Conservation (phyloP, 1,284 basidiomycete species). For the Cerrena zonata region DNA sequence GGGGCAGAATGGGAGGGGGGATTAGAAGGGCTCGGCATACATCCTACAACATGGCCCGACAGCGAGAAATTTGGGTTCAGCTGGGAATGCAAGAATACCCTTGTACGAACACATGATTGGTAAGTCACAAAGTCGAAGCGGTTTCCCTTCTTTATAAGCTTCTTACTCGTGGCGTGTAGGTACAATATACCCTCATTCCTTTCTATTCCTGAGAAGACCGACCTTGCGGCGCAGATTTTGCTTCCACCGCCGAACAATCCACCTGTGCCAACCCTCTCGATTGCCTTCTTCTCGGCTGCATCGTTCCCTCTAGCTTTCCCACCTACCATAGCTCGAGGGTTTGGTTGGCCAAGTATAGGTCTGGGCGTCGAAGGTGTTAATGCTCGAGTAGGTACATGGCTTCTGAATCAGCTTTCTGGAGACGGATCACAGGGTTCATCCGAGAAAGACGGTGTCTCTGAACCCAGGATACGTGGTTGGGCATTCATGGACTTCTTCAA, state of each 20-base stretch:
- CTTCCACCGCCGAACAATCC: constrained; percentile 34
- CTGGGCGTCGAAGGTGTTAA: constrained; percentile 82
- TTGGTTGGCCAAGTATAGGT: constrained; percentile 70
- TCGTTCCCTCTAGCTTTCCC: constrained; percentile 77
- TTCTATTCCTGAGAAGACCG: constrained; percentile 72
- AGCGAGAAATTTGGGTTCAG: constrained; percentile 64
- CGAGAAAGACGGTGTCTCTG: not conserved
- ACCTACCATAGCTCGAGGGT: constrained; percentile 67
- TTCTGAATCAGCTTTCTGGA: constrained; percentile 47
- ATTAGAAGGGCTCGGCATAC: constrained; percentile 70
- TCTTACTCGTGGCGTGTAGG: constrained; percentile 36
- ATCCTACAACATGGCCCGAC: constrained; percentile 79
- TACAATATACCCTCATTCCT: constrained; percentile 73
- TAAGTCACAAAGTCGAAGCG: constrained; percentile 26
- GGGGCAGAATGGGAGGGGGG: constrained; percentile 60
- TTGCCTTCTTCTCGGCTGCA: constrained; percentile 76
- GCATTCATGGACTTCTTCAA: constrained; percentile 65
- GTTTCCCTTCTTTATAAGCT: not conserved
- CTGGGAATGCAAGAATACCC: constrained; percentile 66
- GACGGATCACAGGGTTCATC: constrained; percentile 16
- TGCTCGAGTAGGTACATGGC: constrained; percentile 60
- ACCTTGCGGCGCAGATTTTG: constrained; percentile 50
- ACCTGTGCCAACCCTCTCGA: constrained; percentile 47
- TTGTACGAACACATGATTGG: constrained; percentile 80
- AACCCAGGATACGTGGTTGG: constrained; percentile 59